phyloP scores from a whole-genome alignment of 2,329 filamentous ascomycete species.

The Stagonosporopsis cucurbitacearum region DNA sequence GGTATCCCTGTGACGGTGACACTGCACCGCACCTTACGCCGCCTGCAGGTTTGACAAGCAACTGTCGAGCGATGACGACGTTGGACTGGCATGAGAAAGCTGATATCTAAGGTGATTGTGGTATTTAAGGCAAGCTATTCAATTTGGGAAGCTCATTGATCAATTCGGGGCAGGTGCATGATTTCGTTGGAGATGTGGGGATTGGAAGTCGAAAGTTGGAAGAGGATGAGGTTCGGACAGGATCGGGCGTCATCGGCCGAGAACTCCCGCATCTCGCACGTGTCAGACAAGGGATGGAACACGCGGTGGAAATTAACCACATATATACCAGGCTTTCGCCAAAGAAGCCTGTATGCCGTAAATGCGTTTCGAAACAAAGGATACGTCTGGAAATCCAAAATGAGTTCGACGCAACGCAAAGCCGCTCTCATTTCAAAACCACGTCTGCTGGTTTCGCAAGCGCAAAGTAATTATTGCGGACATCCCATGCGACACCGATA shows the following conservation, averaged over 20 bases:
- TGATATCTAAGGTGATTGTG: background rate
- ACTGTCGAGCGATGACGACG: slow-evolving; percentile 14
- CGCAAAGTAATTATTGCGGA: background rate
- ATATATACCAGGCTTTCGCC: too few relatives aligned
- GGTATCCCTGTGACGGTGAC: slow-evolving; percentile 15
- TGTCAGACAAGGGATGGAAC: background rate
- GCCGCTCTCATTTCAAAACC: background rate
- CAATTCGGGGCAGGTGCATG: background rate
- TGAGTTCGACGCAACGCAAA: background rate
- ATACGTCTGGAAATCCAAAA: too few relatives aligned
- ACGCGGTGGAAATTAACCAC: too few relatives aligned
- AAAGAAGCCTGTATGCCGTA: too few relatives aligned
- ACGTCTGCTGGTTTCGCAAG: background rate
- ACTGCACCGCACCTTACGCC: slow-evolving; percentile 20
- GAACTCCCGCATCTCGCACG: background rate
- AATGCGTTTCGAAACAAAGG: background rate
- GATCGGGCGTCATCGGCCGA: background rate
- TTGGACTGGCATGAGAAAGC: slow-evolving; percentile 5
- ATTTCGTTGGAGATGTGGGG: background rate
- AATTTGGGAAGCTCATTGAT: background rate
- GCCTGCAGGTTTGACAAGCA: slow-evolving; percentile 17
- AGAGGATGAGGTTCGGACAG: background rate
- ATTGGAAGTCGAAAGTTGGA: too few relatives aligned
- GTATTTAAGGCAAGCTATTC: too few relatives aligned
- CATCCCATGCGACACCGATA: background rate